A percentile compares a stretch with the other conserved stretches of the same genome.
Evolutionary conservation across 2,329 filamentous ascomycete species (phyloP).

Genomic region (Fusarium sarcochroum): DNA sequence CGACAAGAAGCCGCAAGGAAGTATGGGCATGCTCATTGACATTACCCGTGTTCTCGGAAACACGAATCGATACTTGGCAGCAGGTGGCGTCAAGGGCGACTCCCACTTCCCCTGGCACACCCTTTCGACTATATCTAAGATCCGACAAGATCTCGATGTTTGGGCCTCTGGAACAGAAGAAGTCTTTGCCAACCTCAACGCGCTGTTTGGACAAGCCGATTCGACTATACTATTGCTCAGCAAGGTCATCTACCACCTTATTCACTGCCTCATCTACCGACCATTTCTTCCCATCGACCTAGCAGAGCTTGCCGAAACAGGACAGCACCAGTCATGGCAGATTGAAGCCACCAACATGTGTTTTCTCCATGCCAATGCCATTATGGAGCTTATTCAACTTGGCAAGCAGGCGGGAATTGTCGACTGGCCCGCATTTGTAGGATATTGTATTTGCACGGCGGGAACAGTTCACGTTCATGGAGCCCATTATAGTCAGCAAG

Average conservation of each 20-base stretch:
- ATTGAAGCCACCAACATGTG: conserved; percentile 92
- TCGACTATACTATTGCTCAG: conserved; percentile 84
- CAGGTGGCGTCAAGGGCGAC: conserved; percentile 88
- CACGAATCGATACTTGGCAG: conserved; percentile 86
- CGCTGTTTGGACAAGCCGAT: conserved; percentile 82
- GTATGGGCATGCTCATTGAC: conserved; percentile 85
- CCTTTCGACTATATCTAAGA: conserved; percentile 86
- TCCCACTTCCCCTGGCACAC: conserved; percentile 94
- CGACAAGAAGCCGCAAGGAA: conserved; percentile 80
- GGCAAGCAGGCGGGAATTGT: conserved; percentile 80
- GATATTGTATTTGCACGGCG: conserved; percentile 88
- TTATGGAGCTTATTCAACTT: conserved; percentile 84
- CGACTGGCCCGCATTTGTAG: conserved; percentile 89
- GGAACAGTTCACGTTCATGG: conserved; percentile 92
- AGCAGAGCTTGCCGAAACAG: conserved; percentile 81
- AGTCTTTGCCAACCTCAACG: conserved; percentile 81
- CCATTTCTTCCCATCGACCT: conserved; percentile 90
- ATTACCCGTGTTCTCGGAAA: conserved; percentile 86
- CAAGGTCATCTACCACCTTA: conserved; percentile 88
- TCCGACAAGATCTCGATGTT: conserved; percentile 85
- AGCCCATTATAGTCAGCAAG: conserved; percentile 77
- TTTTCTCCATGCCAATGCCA: conserved; percentile 88
- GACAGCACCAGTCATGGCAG: conserved; percentile 92
- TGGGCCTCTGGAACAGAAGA: conserved; percentile 88
- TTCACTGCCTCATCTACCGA: conserved; percentile 88